Evolutionary conservation across 1,284 basidiomycete species (phyloP).

Genomic region (Anthracocystis setariae): DNA sequence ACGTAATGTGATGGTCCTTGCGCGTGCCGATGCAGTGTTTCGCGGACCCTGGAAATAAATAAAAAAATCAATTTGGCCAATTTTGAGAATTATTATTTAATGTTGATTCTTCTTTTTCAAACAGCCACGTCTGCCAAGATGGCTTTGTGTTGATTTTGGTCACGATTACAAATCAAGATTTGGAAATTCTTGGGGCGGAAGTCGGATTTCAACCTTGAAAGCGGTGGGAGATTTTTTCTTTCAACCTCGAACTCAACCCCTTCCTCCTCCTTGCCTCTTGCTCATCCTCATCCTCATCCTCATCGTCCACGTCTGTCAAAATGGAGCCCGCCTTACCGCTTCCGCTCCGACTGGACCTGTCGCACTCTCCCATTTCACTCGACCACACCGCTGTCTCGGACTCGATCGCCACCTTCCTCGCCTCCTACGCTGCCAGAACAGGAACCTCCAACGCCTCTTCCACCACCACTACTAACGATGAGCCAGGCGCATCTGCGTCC

Average conservation of each 20-base stretch:
- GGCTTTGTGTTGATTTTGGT: no score
- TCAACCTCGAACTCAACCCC: no score
- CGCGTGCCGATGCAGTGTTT: not conserved
- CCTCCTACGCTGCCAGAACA: constrained; percentile 31
- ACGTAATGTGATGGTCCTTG: no score
- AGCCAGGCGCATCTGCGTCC: constrained; percentile 1
- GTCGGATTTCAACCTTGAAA: not conserved
- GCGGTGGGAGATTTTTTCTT: not conserved
- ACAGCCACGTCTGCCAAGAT: not conserved
- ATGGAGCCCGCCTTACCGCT: constrained; percentile 44
- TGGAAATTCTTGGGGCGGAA: not conserved
- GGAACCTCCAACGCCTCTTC: constrained; percentile 25
- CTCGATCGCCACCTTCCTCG: constrained; percentile 25
- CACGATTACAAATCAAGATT: constrained; percentile 27
- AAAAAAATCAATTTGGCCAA: no score
- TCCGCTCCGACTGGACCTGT: constrained; percentile 28
- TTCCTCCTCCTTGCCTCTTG: not conserved
- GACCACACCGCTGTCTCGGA: constrained; percentile 13
- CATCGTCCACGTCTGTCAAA: not conserved
- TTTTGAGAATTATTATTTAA: not conserved
- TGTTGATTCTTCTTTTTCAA: not conserved
- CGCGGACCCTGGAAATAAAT: not conserved
- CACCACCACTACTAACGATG: not conserved
- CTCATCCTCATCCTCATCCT: not conserved
- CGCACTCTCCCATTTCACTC: constrained; percentile 1